These are phyloP conservation scores for Candida railenensis DNA, from an alignment of 805 yeast species.

Conservation along the genomic window DNA sequence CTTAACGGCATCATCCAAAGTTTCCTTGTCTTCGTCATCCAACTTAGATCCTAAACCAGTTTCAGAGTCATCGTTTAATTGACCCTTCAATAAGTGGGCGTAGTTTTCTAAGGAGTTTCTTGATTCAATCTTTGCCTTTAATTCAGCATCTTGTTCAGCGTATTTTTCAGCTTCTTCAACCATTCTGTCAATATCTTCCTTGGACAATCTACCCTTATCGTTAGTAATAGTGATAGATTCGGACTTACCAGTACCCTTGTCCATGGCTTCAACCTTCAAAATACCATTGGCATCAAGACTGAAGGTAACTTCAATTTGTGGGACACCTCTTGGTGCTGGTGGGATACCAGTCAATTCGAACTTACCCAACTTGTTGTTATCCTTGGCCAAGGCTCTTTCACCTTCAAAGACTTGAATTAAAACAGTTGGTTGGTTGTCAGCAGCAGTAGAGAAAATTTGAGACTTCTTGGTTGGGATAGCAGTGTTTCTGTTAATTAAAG, in stretches of 20 bases:
- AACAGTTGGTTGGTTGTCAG: conserved; percentile 98
- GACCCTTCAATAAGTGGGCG: conserved; percentile 44
- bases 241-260: conserved; percentile 97
- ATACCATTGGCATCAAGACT: conserved; percentile 99
- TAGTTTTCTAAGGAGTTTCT: conserved; percentile 46
- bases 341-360: conserved; percentile 98
- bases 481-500: conserved; percentile 98
- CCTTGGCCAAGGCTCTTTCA: conserved; percentile 98
- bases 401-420: conserved; percentile 99
- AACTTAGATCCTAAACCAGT: conserved; percentile 69
- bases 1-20: conserved; percentile 79
- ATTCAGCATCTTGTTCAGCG: conserved; percentile 46
- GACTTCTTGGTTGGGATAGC: conserved; percentile 99
- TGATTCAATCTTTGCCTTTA: conserved; percentile 42
- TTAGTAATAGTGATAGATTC: conserved; percentile 98
- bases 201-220: conserved; percentile 97
- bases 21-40: conserved; percentile 88
- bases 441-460: conserved; percentile 98
- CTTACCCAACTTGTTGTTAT: conserved; percentile 97
- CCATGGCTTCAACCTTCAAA: conserved; percentile 97
- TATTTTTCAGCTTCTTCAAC: conserved; percentile 96
- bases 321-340: conserved; percentile 98
- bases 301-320: conserved; percentile 98
- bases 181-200: conserved; percentile 97
- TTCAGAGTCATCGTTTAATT: conserved; percentile 34